Conservation (phyloP, 495 filamentous ascomycete species). For the Aspergillus panamensis region DNA sequence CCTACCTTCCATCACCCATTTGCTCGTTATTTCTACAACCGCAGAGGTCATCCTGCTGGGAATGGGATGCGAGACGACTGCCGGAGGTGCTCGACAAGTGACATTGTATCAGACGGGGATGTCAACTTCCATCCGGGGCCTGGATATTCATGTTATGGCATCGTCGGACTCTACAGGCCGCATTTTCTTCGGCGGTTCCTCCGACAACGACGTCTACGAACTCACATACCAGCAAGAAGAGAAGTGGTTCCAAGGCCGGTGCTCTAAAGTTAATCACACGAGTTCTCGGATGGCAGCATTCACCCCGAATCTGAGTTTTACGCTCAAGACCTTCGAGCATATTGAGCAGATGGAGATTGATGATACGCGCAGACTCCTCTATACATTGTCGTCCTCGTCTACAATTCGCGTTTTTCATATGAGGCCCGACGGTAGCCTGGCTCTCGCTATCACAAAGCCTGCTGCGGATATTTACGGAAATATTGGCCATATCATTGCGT, state of each 20-base stretch:
- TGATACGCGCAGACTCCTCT: slow-evolving; percentile 81
- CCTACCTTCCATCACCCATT: slow-evolving; percentile 72
- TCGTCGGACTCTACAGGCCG: slow-evolving; percentile 74
- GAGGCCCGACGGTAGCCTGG: slow-evolving; percentile 49
- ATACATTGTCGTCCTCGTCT: slow-evolving; percentile 81
- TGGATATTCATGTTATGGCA: slow-evolving; percentile 70
- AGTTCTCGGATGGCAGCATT: slow-evolving; percentile 70
- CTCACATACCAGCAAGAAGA: slow-evolving; percentile 95
- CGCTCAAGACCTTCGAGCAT: slow-evolving; percentile 52
- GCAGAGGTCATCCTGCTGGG: slow-evolving; percentile 80
- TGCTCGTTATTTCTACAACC: slow-evolving; percentile 84
- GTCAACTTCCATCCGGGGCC: slow-evolving; percentile 64
- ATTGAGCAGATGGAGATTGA: slow-evolving; percentile 79
- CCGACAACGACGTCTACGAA: slow-evolving; percentile 84
- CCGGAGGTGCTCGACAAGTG: slow-evolving; percentile 65
- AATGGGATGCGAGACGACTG: slow-evolving; percentile 56
- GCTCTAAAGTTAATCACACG: slow-evolving; percentile 81
- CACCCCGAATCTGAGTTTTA: slow-evolving; percentile 55
- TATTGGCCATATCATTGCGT: slow-evolving; percentile 75
- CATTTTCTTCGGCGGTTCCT: slow-evolving; percentile 84
- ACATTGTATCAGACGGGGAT: slow-evolving; percentile 81
- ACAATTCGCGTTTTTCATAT: slow-evolving; percentile 86
- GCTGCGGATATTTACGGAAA: slow-evolving; percentile 55
- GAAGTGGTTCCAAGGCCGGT: slow-evolving; percentile 85
- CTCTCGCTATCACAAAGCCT: slow-evolving; percentile 54